Evolutionary conservation across 176 grass and related monocot species (phyloP), one percentile per base, ranked within the genome.

Genomic region (Raddia guianensis): DNA sequence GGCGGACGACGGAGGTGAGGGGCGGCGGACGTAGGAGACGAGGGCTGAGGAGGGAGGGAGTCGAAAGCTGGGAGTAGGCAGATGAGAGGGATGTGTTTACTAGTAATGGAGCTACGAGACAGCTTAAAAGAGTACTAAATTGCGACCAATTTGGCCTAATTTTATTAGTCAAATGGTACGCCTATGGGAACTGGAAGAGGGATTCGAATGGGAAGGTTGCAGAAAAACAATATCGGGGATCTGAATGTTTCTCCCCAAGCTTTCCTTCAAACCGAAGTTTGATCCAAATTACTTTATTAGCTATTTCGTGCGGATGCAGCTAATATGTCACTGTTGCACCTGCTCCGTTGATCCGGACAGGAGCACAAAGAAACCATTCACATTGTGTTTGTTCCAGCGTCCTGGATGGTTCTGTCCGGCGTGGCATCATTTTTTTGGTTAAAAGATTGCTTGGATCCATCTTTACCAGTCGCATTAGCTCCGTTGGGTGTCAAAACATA

Each of bases 241-340:
- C n/a, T n/a, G n/a, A 18, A 20, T 7, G 49, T 7, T 68, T 46
- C 3, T 5, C 6, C 52, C 11, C 4, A 48, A 72, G n/a, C 32
- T 73, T 54, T 37, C 5, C 49, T 54, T 73, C 49, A 0, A 18
- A 4, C 14, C 49, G 8, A 73, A 73, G 70, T 21, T 72, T 40
- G 49, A 54, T 73, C 14, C 7, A 53, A 9, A 51, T 11, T 18
- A 35, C 33, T 3, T 34, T 43, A 7, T 9, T 43, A 12, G 20
- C 47, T 53, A 49, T 72, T 72, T 53, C 48, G 49, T 72, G 12
- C 15, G 12, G 52, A 72, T 72, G 48, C 48, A 71, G 47, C 20
- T 27, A 71, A 51, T 15, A 34, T 18, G 9, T 0, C 20, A 47
- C 12, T 3, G 55, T 40, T 40, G 37, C 37, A 40, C 2, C 37